Base-by-base conservation (phyloP, 352 stramenopile species). In the Globisporangium sylvaticum region DNA sequence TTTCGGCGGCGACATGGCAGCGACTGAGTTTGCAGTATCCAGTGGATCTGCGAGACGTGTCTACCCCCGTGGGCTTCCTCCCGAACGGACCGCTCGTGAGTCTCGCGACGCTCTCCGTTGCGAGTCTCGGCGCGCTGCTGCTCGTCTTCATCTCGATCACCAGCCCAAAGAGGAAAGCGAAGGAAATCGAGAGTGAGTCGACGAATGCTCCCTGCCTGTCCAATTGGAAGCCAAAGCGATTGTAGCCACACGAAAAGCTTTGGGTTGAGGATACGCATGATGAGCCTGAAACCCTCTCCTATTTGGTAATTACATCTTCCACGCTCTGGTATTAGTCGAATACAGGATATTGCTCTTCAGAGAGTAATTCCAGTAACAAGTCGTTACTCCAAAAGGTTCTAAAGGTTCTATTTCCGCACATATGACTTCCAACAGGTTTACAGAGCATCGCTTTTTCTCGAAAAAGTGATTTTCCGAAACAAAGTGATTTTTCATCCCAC, bases 61-160 rank as follows among this genome's bases (percentile, higher is more conserved):
- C 69, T 10, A 79, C 67, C 4, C 80, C 80, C 4, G 79, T 87
- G 0, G 80, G 80, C 9, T 85, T 78, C 42, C 60, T 89, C 29
- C 73, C 78, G 31, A 82, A 60, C 3, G 64, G 53, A 24, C 56
- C 67, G 25, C 48, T 87, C 55, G 80, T 89, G 64, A 87, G 78
- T 50, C 71, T 75, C 7, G 56, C 75, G 48, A 89, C 80, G 52
- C 58, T 89, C 44, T 65, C 76, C 9, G 79, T 77, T 31, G 69
- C 80, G 25, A 80, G 63, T 52, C 22, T 72, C 52, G 77, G 79
- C 7, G 75, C 80, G 0, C 48, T 73, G 12, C 27, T 83, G 37
- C 78, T 89, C 27, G 34, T 87, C 0, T 76, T 71, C 65, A 64
- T 84, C 62, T 73, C 76, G 2, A 5, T 68, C 61, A 39, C 29